Base-by-base conservation (phyloP, 257 asterid genomes). In the Solanum corneliomulleri region DNA sequence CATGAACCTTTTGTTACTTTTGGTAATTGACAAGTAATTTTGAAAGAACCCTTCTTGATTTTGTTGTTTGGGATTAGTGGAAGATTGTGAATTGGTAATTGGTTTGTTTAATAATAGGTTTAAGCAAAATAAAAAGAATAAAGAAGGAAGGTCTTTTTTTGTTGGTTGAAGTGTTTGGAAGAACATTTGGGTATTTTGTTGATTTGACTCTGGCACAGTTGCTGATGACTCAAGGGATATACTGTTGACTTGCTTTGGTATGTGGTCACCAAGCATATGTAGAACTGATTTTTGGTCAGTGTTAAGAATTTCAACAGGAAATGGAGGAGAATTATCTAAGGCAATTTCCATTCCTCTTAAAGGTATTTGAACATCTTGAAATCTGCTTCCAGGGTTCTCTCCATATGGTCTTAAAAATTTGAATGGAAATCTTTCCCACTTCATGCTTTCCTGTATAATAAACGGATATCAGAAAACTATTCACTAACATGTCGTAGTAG, bases 331-430 rank as follows among this genome's bases (percentile, higher is more conserved):
- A 60, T 88, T 91, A 45, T 90, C 84, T 1, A 94, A 86, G 80
- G 95, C 97, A 64, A 91, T 90, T 85, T 94, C 95, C 95, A 96
- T 94, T 66, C 99, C 98, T 86, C 89, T 90, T 89, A 95, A 91
- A 45, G 94, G 91, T 47, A 93, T 94, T 78, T 96, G 95, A 18
- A 93, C 72, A 45, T 88, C 87, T 77, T 91, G 93, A 83, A 94
- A 85, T 66, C 82, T 86, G 23, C 91, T 90, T 44, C 90, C 93
- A 49, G 94, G 98, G 81, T 93, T 93, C 75, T 83, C 86, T 90
- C 90, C 91, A 84, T 90, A 86, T 13, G 95, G 91, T 84, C 89
- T 93, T 9, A 91, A 87, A 86, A 90, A 91, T 88, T 66, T 93
- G 77, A 89, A 21, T 86, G 97, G 94, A 86, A 87, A 75, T 52